Evolutionary conservation across 345 rosid species (phyloP), one percentile per base, ranked within the genome.

Genomic region (Isatis tinctoria): DNA sequence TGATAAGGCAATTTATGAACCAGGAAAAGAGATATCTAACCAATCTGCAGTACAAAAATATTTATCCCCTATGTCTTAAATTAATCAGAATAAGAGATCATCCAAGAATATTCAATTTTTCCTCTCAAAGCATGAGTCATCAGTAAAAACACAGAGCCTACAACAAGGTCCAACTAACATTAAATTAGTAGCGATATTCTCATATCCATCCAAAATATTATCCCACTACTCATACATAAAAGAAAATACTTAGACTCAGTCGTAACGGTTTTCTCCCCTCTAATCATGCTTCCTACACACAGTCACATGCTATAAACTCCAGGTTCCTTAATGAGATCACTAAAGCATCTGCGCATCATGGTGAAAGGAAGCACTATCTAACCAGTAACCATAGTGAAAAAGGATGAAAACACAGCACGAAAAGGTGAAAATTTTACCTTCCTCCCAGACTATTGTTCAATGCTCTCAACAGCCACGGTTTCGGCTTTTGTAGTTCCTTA

Each of bases 391-490:
- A 65, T 43, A 54, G 65, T 65, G 9, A 44, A 53, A 30, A 53
- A 30, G 28, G 60, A 47, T 48, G 30, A 59, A 27, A 66, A 58
- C 28, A 74, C 36, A 58, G 13, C 60, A 58, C 8, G 13, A 36
- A 11, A 36, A 10, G 49, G 71, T 53, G 8, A 44, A 39, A 32
- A 39, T 59, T 35, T 64, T 84, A 92, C 99, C 98, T 86, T 85
- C 91, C 94, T 54, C 98, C 99, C 77, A 95, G 92, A 73, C 98
- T 88, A 71, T 75, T 78, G 85, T 75, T 78, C 69, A 95, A 69
- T 49, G 96, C 94, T 82, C 99, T 84, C 47, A 95, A 79, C 63
- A 95, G 84, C 99, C 98, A 95, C 5, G 99, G 98, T 70, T 84
- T 86, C 17, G 89, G 82, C 68, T 74, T 85, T 63, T 73, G 88